phyloP scores from a whole-genome alignment of 2,329 filamentous ascomycete genomes.

The Fonsecaea erecta region DNA sequence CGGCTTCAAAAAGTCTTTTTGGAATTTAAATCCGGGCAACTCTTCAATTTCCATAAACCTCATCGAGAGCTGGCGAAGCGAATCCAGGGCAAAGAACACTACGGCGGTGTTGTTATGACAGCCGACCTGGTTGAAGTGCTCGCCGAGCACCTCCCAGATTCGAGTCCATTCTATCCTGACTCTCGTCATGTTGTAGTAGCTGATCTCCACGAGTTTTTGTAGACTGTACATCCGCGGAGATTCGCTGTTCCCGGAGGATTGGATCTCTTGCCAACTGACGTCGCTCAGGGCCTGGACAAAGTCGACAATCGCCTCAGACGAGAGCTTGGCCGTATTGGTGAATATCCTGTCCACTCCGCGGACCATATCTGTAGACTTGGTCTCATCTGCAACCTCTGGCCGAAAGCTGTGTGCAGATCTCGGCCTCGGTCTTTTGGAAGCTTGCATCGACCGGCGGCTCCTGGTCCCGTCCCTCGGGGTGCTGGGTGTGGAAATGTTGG shows the following conservation, averaged over 20 bases:
- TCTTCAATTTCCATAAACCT: constrained; percentile 99
- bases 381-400: constrained; percentile 86
- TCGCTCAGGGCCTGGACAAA: constrained; percentile 92
- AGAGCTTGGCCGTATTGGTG: constrained; percentile 90
- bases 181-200: constrained; percentile 99
- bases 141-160: constrained; percentile 96
- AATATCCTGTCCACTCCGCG: constrained; percentile 95
- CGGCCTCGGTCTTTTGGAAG: constrained; percentile 54
- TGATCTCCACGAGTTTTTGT: constrained; percentile 98
- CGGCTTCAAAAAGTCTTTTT: constrained; percentile 98
- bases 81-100: constrained; percentile 96
- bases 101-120: constrained; percentile 96
- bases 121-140: constrained; percentile 97
- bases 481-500: constrained; percentile 68
- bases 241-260: constrained; percentile 93
- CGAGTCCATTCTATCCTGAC: constrained; percentile 98
- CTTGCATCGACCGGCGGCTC: constrained; percentile 70
- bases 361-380: constrained; percentile 88
- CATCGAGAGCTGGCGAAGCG: constrained; percentile 93
- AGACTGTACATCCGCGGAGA: constrained; percentile 95
- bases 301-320: constrained; percentile 91
- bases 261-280: constrained; percentile 99
- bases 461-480: constrained; percentile 55
- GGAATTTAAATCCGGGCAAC: constrained; percentile 97
- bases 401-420: constrained; percentile 61